phyloP scores from a whole-genome alignment of 441 rosid species.

The Gossypium aridum region DNA sequence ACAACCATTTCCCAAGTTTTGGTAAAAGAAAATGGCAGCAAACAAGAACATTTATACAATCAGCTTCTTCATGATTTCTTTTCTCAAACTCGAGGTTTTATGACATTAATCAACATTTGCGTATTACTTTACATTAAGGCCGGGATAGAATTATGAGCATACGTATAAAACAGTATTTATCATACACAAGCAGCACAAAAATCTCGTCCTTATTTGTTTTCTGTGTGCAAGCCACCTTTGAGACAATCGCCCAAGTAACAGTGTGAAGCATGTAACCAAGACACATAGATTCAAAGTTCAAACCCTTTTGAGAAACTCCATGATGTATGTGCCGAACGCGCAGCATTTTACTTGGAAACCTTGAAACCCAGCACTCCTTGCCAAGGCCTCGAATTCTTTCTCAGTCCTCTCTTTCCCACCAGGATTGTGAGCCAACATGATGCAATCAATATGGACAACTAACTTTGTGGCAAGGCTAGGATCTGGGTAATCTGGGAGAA shows the following conservation, averaged over 20 bases:
- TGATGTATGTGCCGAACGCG: conserved; percentile 50
- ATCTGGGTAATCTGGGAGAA: conserved; percentile 64
- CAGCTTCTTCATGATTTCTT: background rate
- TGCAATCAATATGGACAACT: conserved; percentile 55
- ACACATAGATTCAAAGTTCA: conserved; percentile 22
- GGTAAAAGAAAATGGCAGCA: background rate
- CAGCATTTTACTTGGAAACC: conserved; percentile 51
- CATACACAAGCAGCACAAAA: background rate
- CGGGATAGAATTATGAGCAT: background rate
- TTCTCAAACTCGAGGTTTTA: conserved; percentile 1
- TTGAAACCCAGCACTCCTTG: conserved; percentile 63
- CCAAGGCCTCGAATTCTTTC: conserved; percentile 71
- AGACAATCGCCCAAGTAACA: background rate
- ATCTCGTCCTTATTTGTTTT: background rate
- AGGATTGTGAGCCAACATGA: conserved; percentile 80
- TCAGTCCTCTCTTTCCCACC: conserved; percentile 89
- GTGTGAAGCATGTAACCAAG: background rate
- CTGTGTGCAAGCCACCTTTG: background rate
- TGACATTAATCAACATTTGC: background rate
- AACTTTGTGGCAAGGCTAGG: conserved; percentile 46
- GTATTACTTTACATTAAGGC: background rate
- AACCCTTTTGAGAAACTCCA: conserved; percentile 66
- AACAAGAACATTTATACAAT: background rate
- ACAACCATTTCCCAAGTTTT: background rate
- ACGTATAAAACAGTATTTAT: background rate